phyloP scores from a whole-genome alignment of 2,329 filamentous ascomycete genomes.

The Pyricularia pennisetigena region DNA sequence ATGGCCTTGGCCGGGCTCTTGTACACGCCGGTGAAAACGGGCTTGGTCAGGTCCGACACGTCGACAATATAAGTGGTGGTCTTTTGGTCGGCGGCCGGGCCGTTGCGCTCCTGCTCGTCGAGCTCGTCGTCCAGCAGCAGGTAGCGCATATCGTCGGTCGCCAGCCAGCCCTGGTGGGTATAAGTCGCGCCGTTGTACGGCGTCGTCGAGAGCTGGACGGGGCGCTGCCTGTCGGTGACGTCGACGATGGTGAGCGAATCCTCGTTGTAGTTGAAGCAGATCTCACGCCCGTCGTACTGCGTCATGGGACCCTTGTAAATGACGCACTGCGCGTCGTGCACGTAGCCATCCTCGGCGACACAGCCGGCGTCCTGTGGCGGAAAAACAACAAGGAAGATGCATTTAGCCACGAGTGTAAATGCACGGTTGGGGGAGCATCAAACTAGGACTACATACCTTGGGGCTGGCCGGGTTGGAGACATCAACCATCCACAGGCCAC shows the following conservation, averaged over 20 bases:
- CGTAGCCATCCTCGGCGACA: constrained; percentile 44
- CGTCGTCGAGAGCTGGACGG: constrained; percentile 16
- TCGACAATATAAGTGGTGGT: constrained; percentile 40
- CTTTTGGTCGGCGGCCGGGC: constrained; percentile 20
- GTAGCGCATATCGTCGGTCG: constrained; percentile 27
- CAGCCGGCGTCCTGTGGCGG: constrained; percentile 41
- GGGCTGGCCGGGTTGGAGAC: constrained; percentile 42
- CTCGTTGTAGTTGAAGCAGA: constrained; percentile 48
- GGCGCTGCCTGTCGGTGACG: constrained; percentile 14
- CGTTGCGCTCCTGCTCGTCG: constrained; percentile 26
- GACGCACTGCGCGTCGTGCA: constrained; percentile 52
- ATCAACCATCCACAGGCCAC: constrained; percentile 50
- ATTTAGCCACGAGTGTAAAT: not conserved
- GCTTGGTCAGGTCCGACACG: constrained; percentile 29
- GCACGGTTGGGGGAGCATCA: not conserved
- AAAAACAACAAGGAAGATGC: not conserved
- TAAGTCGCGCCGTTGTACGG: constrained; percentile 44
- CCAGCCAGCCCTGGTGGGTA: constrained; percentile 46
- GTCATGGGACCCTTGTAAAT: constrained; percentile 39
- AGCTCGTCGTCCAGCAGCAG: constrained; percentile 42
- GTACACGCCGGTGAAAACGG: constrained; percentile 26
- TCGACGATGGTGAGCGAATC: constrained; percentile 32
- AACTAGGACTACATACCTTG: not conserved
- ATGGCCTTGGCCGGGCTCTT: constrained; percentile 26
- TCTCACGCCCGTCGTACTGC: constrained; percentile 35